These are phyloP conservation scores for Escallonia herrerae DNA, from an alignment of 129 eudicot species.

Conservation along the genomic window DNA sequence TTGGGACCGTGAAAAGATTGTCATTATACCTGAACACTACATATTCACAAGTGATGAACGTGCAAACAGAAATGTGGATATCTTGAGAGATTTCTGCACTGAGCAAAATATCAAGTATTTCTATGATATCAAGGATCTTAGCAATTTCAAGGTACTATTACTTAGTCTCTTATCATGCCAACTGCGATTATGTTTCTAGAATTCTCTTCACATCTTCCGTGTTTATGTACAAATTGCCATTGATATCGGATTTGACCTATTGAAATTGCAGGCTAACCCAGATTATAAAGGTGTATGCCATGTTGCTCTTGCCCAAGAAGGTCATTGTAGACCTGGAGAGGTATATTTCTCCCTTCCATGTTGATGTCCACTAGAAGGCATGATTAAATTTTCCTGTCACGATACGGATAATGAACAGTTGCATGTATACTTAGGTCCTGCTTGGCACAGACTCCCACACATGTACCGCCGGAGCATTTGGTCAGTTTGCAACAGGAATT, in stretches of 20 bases:
- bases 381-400: background rate
- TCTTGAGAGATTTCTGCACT: slow-evolving; percentile 71
- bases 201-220: background rate
- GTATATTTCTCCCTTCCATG: slow-evolving; percentile 19
- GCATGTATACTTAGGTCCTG: slow-evolving; percentile 50
- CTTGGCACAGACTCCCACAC: slow-evolving; percentile 98
- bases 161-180: background rate
- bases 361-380: background rate
- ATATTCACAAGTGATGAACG: slow-evolving; percentile 86
- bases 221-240: background rate
- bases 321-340: slow-evolving; percentile 99
- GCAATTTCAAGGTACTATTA: slow-evolving; percentile 65
- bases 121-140: slow-evolving; percentile 86
- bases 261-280: slow-evolving; percentile 73
- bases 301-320: slow-evolving; percentile 99
- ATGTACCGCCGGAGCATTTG: slow-evolving; percentile 99
- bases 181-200: background rate
- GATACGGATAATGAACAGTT: background rate
- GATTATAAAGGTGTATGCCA: slow-evolving; percentile 99
- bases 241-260: background rate
- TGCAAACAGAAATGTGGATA: slow-evolving; percentile 91
- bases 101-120: slow-evolving; percentile 90
- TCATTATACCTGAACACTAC: slow-evolving; percentile 91
- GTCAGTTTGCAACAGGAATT: slow-evolving; percentile 94
- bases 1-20: slow-evolving; percentile 97